Base-by-base conservation (phyloP, 805 yeast species). In the Wickerhamiella parazyma region DNA sequence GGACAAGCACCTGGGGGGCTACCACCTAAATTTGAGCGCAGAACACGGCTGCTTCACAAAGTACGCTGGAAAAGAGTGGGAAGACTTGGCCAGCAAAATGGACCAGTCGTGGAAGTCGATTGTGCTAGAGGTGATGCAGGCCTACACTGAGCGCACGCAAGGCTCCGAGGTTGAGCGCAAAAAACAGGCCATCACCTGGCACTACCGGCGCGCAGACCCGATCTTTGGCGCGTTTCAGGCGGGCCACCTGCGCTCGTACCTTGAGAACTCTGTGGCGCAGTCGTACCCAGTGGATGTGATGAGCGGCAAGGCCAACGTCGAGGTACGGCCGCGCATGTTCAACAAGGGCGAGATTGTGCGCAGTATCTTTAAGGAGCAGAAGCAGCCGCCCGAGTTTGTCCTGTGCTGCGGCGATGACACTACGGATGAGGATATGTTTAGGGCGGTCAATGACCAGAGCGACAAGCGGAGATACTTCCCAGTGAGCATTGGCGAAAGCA, bases 351-450 rank as follows among this genome's bases (percentile, higher is more conserved):
- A 89, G 62, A 91, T 91, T 55, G 97, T 83, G 29, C 80, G 76
- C 57, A 66, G 86, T 48, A 69, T 89, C 46, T 83, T 84, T 9
- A 65, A 76, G 17, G 66, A 66, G 26, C 57, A 62, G 31, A 48
- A 63, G 29, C 55, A 59, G 16, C 59, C 75, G 42, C 91, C 95
- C 0, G 95, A 84, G 55, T 89, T 91, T 57, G 74, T 82, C 33
- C 62, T 89, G 44, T 91, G 97, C 64, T 63, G 85, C 36, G 99
- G 99, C 41, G 99, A 91, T 61, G 99, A 91, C 60, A 71, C 79
- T 34, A 91, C 99, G 0, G 99, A 91, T 61, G 99, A 91, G 61
- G 98, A 91, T 57, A 91, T 91, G 99, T 91, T 91, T 61, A 70
- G 68, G 47, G 79, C 89, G 21, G 67, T 91, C 54, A 73, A 77